Percentiles rank a stretch among this genome's conserved stretches.
phyloP scores from a whole-genome alignment of 2,329 filamentous ascomycete species.

The Diplodia intermedia region DNA sequence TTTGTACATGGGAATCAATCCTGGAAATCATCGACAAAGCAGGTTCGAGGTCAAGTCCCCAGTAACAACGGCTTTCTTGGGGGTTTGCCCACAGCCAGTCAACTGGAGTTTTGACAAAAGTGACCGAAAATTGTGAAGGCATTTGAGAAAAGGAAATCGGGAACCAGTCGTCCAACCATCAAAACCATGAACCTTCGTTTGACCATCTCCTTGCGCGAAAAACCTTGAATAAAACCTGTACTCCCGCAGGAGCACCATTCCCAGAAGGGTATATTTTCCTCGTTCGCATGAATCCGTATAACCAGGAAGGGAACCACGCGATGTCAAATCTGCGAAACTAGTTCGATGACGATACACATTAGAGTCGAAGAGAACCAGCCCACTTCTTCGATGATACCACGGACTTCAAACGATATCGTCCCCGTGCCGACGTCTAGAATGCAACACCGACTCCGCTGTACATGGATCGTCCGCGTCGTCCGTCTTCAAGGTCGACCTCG shows the following conservation, averaged over 20 bases:
- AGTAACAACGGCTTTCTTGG: no score
- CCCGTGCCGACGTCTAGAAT: background rate
- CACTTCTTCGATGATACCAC: background rate
- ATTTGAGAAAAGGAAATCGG: background rate
- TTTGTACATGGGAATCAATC: conserved; percentile 27
- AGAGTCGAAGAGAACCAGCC: background rate
- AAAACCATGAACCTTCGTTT: conserved; percentile 8
- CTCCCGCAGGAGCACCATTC: conserved; percentile 8
- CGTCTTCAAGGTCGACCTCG: background rate
- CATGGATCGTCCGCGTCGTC: background rate
- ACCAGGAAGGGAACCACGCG: conserved; percentile 7
- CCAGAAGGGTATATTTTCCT: background rate
- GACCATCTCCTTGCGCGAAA: background rate
- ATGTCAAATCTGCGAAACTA: conserved; percentile 7
- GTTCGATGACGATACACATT: conserved; percentile 13
- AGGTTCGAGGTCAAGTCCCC: background rate
- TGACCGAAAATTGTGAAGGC: background rate
- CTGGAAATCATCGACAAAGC: background rate
- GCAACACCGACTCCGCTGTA: conserved; percentile 15
- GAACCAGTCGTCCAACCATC: conserved; percentile 20
- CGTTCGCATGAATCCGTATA: background rate
- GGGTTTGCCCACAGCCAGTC: no score
- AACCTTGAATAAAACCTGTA: background rate
- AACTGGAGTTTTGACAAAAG: background rate
- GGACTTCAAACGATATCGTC: background rate